These are phyloP conservation scores for Candida germanica DNA, from an alignment of 805 yeast genomes.

Conservation along the genomic window DNA sequence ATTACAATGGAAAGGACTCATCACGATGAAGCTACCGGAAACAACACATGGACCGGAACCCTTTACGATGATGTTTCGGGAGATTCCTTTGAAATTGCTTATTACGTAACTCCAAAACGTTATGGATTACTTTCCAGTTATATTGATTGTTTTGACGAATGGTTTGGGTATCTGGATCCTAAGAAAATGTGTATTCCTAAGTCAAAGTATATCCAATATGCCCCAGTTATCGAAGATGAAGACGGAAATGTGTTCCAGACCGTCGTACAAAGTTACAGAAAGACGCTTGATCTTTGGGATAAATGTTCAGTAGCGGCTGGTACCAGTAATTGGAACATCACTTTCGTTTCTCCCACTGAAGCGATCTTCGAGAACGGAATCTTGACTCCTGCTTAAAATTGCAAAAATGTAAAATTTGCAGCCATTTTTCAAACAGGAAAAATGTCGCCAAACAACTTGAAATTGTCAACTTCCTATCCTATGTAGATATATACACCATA, in stretches of 20 bases:
- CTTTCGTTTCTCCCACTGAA: not conserved
- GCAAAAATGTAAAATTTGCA: too few relatives aligned
- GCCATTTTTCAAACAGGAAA: too few relatives aligned
- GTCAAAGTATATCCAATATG: slow-evolving; percentile 8
- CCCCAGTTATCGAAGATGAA: slow-evolving; percentile 3
- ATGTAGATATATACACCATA: too few relatives aligned
- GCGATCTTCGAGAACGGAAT: slow-evolving; percentile 3
- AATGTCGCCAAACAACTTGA: too few relatives aligned
- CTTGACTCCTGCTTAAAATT: too few relatives aligned
- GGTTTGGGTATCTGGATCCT: slow-evolving; percentile 1
- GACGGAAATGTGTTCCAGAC: slow-evolving; percentile 5
- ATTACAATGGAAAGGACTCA: slow-evolving; percentile 4
- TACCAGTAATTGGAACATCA: not conserved
- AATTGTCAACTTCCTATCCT: too few relatives aligned
- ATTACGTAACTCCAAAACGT: slow-evolving; percentile 9
- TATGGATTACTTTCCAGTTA: slow-evolving; percentile 5
- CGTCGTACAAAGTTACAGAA: too few relatives aligned
- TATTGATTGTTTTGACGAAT: slow-evolving; percentile 7
- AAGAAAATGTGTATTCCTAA: slow-evolving; percentile 5
- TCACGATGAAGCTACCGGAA: slow-evolving; percentile 3
- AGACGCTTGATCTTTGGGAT: not conserved
- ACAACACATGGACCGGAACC: too few relatives aligned
- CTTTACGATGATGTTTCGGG: slow-evolving; percentile 12
- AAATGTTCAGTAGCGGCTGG: not conserved
- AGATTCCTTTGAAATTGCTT: slow-evolving; percentile 5